Base-by-base conservation (phyloP, 139 green algal species). In the Chlamydomonas applanata region DNA sequence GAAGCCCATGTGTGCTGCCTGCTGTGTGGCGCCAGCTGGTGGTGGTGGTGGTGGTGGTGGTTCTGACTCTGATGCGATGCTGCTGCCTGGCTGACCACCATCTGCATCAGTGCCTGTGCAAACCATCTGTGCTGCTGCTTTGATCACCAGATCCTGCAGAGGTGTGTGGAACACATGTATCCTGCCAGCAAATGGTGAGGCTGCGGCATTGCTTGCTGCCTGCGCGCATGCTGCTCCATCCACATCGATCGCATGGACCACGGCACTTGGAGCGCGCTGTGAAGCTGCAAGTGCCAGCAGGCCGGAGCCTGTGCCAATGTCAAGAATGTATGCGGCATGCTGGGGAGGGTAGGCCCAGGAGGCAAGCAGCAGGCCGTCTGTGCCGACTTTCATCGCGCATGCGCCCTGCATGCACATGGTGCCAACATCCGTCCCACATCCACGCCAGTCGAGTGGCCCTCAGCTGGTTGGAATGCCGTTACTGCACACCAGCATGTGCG, bases 241-340 rank as follows among this genome's bases (percentile, higher is more conserved):
- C 17, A 86, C 65, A 27, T 89, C 83, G 20, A 89, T 77, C 0
- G 80, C 80, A 5, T 81, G 25, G 2, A 89, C 33, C 22, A 27
- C 17, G 24, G 34, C 35, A 14, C 1, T n/a, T 29, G 24, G 16
- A 3, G 33, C 27, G 34, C 62, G 68, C 30, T 88, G 83, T 2
- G 79, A 79, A 65, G 79, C 57, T 79, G 86, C 86, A 4, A 88
- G 71, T 0, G 79, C 83, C 11, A 88, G 71, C 29, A 88, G 77
- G 35, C 52, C 49, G 1, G 30, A 74, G 62, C 83, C 83, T 0
- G 78, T 85, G 20, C 83, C 83, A 9, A 85, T 36, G 29, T 83
- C 81, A 1, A 83, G 73, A 11, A 83, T 33, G 20, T 54, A 22
- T 4, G 25, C 1, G 5, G 30, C n/a, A 64, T 62, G 4, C 44